phyloP scores from a whole-genome alignment of 2,329 filamentous ascomycete species.

The Aureobasidium zeae region DNA sequence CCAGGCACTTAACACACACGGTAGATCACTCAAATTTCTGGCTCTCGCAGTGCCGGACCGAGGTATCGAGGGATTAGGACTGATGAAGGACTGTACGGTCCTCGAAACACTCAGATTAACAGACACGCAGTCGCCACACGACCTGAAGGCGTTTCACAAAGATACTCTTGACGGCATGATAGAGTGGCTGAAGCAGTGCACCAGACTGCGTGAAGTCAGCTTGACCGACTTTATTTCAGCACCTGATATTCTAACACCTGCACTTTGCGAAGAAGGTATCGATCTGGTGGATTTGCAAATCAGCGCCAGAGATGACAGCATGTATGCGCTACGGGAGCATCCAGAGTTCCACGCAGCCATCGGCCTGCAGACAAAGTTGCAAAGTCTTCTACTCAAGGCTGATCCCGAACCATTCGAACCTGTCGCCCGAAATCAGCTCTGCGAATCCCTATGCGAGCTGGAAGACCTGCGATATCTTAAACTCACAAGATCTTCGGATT shows the following conservation, averaged over 20 bases:
- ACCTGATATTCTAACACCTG: constrained; percentile 43
- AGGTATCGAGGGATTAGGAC: constrained; percentile 40
- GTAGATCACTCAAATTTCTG: constrained; percentile 46
- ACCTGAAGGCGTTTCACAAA: constrained; percentile 44
- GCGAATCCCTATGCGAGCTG: constrained; percentile 44
- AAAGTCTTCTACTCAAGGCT: constrained; percentile 37
- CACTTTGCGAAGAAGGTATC: constrained; percentile 40
- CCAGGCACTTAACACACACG: constrained; percentile 43
- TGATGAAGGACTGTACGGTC: constrained; percentile 41
- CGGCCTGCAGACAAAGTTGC: constrained; percentile 41
- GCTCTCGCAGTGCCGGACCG: constrained; percentile 43
- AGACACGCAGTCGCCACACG: constrained; percentile 35
- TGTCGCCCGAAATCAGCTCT: constrained; percentile 41
- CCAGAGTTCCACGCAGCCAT: constrained; percentile 46
- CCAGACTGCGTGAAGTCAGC: constrained; percentile 40
- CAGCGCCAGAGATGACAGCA: constrained; percentile 20
- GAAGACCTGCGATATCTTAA: constrained; percentile 45
- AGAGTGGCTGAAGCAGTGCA: constrained; percentile 48
- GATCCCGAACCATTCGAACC: constrained; percentile 38
- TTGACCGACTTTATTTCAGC: constrained; percentile 45
- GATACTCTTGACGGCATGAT: constrained; percentile 44
- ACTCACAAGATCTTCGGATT: constrained; percentile 43
- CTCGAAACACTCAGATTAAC: constrained; percentile 43
- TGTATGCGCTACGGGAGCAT: constrained; percentile 41
- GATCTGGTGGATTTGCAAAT: constrained; percentile 42